Percentiles rank a stretch among this genome's conserved stretches.
phyloP scores from a whole-genome alignment of 2,329 filamentous ascomycete genomes.

The Fusarium irregulare region DNA sequence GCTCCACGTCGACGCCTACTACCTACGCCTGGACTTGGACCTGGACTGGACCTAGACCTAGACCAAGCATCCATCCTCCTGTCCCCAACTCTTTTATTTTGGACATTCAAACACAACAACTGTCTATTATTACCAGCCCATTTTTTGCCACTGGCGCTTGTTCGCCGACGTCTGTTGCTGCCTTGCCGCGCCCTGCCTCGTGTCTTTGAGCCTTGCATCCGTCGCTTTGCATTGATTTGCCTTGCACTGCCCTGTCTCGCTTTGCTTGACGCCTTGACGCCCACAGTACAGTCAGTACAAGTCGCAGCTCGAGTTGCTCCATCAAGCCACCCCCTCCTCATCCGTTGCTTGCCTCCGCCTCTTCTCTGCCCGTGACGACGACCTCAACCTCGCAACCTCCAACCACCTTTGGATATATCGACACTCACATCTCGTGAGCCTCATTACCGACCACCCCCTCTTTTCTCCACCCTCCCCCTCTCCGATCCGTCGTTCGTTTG shows the following conservation, averaged over 20 bases:
- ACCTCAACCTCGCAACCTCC: conserved; percentile 42
- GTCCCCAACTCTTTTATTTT: conserved; percentile 37
- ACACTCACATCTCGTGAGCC: conserved; percentile 33
- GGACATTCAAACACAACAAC: conserved; percentile 20
- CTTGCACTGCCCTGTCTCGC: conserved; percentile 30
- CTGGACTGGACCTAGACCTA: conserved; percentile 16
- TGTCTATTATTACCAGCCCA: conserved; percentile 13
- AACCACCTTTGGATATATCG: conserved; percentile 35
- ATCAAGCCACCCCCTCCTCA: conserved; percentile 47
- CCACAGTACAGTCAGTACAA: conserved; percentile 25
- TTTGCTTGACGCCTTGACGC: conserved; percentile 37
- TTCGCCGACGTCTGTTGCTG: conserved; percentile 26
- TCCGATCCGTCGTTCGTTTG: conserved; percentile 31
- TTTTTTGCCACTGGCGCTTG: conserved; percentile 39
- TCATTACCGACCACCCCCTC: conserved; percentile 36
- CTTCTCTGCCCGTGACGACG: conserved; percentile 41
- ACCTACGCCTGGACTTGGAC: conserved; percentile 34
- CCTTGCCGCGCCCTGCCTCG: conserved; percentile 27
- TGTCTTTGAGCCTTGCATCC: conserved; percentile 28
- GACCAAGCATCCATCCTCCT: conserved; percentile 39
- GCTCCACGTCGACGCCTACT: conserved; percentile 33
- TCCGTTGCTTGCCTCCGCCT: conserved; percentile 41
- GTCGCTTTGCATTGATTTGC: conserved; percentile 32
- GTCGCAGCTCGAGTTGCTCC: conserved; percentile 43
- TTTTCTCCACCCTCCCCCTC: conserved; percentile 34